phyloP scores from a whole-genome alignment of 179 eudicot species.

The Silene noctiflora region DNA sequence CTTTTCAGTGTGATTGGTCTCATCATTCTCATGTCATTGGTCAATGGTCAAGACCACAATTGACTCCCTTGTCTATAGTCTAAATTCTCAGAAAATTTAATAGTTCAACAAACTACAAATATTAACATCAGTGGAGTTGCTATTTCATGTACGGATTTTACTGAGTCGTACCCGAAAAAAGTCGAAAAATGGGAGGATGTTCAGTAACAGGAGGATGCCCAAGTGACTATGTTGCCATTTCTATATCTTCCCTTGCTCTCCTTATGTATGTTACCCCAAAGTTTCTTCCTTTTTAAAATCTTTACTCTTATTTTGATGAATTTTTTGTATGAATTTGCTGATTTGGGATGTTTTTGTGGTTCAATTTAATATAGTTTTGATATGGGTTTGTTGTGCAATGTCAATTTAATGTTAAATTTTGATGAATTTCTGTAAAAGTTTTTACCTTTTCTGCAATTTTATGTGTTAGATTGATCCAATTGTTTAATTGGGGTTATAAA shows the following conservation, averaged over 20 bases:
- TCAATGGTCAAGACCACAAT: background rate
- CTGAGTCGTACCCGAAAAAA: background rate
- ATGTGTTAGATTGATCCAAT: background rate
- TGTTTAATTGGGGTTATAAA: background rate
- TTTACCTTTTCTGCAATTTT: background rate
- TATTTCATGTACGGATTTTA: no score
- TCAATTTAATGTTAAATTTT: background rate
- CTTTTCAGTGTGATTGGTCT: background rate
- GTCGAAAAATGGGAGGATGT: slow-evolving; percentile 36
- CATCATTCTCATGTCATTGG: background rate
- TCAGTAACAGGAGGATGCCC: slow-evolving; percentile 74
- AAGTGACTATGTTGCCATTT: slow-evolving; percentile 66
- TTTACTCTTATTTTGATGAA: background rate
- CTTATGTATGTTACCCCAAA: slow-evolving; percentile 39
- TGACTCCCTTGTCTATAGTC: background rate
- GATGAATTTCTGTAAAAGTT: background rate
- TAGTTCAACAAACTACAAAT: no score
- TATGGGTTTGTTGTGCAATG: slow-evolving; percentile 1
- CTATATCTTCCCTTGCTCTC: slow-evolving; percentile 48
- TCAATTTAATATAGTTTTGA: background rate
- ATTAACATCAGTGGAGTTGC: no score
- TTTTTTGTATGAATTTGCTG: background rate
- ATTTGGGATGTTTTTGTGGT: slow-evolving; percentile 2
- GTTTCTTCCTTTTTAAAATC: background rate
- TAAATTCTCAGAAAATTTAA: background rate